Conservation (phyloP, 192 early-diverging fungal species). For the Nowakowskiella sp. region DNA sequence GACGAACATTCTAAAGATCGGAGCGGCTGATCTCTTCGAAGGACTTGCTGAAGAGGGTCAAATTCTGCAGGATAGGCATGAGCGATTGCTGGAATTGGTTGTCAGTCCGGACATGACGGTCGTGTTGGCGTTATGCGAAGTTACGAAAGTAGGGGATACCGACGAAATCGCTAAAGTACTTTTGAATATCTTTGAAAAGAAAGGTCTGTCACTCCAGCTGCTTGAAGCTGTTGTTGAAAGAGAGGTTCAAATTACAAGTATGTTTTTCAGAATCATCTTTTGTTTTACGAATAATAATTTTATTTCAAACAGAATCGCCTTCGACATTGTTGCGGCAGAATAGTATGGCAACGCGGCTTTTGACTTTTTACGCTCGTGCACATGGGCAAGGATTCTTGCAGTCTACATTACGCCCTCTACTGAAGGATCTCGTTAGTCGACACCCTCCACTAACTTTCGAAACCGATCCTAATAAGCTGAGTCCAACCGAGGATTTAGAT, state of each 20-base stretch:
- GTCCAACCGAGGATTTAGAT: constrained; percentile 54
- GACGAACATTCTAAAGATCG: constrained; percentile 82
- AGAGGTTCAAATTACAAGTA: constrained; percentile 79
- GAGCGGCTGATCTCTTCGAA: constrained; percentile 51
- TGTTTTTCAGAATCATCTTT: constrained; percentile 1
- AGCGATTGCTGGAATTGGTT: constrained; percentile 62
- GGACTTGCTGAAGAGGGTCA: constrained; percentile 62
- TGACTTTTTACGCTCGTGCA: constrained; percentile 74
- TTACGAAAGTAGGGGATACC: constrained; percentile 75
- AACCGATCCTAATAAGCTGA: constrained; percentile 72
- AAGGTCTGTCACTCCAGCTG: constrained; percentile 60
- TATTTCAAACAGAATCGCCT: constrained; percentile 37
- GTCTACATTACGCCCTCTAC: constrained; percentile 67
- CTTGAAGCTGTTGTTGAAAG: constrained; percentile 73
- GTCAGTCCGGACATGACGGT: constrained; percentile 55
- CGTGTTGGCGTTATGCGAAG: constrained; percentile 73
- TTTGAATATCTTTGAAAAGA: constrained; percentile 70
- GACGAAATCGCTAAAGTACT: constrained; percentile 79
- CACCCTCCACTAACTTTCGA: constrained; percentile 76
- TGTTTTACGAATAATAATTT: neutral
- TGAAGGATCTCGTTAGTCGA: constrained; percentile 59
- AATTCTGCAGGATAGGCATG: constrained; percentile 64
- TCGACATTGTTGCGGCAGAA: constrained; percentile 87
- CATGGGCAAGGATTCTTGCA: constrained; percentile 76
- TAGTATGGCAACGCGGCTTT: constrained; percentile 79